These are phyloP conservation scores for Elasticomyces elasticus DNA, from an alignment of 495 filamentous ascomycete species.

Conservation along the genomic window DNA sequence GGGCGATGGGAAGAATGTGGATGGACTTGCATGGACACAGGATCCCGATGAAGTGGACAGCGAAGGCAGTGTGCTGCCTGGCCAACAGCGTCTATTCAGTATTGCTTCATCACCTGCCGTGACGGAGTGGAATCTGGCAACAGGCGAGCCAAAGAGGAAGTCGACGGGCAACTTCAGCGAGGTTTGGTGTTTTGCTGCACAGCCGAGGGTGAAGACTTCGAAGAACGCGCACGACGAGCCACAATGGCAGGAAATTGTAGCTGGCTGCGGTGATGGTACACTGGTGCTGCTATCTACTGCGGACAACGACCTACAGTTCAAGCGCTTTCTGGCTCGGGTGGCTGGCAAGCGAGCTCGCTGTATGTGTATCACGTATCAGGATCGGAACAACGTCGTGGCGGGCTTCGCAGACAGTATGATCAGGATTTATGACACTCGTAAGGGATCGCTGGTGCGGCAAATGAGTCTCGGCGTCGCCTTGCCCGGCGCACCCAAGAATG, in stretches of 20 bases:
- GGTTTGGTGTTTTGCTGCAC: constrained; percentile 91
- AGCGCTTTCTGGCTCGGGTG: constrained; percentile 56
- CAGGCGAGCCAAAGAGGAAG: constrained; percentile 63
- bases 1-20: constrained; percentile 79
- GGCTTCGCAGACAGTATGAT: constrained; percentile 91
- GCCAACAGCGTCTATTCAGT: constrained; percentile 82
- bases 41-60: constrained; percentile 60
- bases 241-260: constrained; percentile 62
- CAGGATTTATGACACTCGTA: constrained; percentile 77
- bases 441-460: constrained; percentile 57
- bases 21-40: constrained; percentile 86
- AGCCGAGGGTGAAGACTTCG: constrained; percentile 50
- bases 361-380: constrained; percentile 81
- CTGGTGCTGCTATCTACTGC: constrained; percentile 77
- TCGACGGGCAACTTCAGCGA: constrained; percentile 89
- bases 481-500: constrained; percentile 64
- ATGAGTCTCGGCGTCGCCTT: constrained; percentile 78
- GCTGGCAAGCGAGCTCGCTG: constrained; percentile 74
- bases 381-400: constrained; percentile 68
- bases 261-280: constrained; percentile 85
- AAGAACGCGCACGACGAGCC: constrained; percentile 34
- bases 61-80: constrained; percentile 50
- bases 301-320: constrained; percentile 65
- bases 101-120: constrained; percentile 87
- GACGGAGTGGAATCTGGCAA: constrained; percentile 87